phyloP scores from a whole-genome alignment of 169 alveolate genomes.

The Plasmodium gallinaceum region DNA sequence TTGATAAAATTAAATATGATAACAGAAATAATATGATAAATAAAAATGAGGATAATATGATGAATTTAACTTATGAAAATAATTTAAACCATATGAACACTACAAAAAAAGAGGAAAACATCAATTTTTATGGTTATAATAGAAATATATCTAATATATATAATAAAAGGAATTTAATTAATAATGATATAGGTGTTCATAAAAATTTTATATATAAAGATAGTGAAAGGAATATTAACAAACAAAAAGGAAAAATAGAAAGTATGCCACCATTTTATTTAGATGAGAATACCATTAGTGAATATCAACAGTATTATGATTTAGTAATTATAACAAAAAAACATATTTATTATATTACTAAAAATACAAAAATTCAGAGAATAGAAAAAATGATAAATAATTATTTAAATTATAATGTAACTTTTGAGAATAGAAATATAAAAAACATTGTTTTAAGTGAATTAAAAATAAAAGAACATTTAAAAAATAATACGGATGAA shows the following conservation, averaged over 20 bases:
- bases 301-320: constrained; percentile 66
- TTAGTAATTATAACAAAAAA: constrained; percentile 42
- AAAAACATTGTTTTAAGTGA: constrained; percentile 16
- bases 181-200: neutral
- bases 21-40: neutral
- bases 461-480: neutral
- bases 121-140: neutral
- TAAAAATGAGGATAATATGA: constrained; percentile 11
- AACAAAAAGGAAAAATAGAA: constrained; percentile 12
- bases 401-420: constrained; percentile 13
- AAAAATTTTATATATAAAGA: neutral
- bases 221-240: neutral
- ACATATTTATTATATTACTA: constrained; percentile 54
- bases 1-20: constrained; percentile 12
- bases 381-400: constrained; percentile 72
- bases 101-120: neutral
- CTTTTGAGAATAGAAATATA: constrained; percentile 51
- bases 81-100: neutral
- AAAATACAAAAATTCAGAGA: constrained; percentile 42
- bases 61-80: neutral
- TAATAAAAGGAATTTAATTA: neutral
- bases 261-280: constrained; percentile 72
- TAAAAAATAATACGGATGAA: neutral
- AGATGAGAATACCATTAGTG: constrained; percentile 71
- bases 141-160: neutral